Evolutionary conservation across 2,329 filamentous ascomycete species (phyloP), one percentile per base, ranked within the genome.

Genomic region (Monosporascus sp.): DNA sequence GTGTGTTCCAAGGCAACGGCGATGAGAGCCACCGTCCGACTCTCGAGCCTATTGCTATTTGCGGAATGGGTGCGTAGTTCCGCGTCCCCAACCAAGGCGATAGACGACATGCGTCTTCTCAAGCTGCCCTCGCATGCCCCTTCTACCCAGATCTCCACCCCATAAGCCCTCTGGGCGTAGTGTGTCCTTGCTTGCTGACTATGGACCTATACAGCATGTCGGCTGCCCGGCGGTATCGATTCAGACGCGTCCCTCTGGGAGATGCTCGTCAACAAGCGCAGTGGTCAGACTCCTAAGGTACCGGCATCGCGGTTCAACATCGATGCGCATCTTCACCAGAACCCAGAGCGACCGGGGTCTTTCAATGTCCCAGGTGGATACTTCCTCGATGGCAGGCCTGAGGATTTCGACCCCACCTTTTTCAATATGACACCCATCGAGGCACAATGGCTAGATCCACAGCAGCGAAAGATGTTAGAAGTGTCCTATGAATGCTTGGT

Each of bases 401-500:
- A 55, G 4, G 57, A 61, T 20, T 66, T 66, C 50, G 64, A 66
- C 35, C 57, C 56, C 38, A 67, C 55, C 4, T 74, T 77, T 59
- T 77, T 77, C 59, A 62, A 65, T 44, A 72, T 75, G 44, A 66
- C 60, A 1, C 64, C 67, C 1, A 56, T 64, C 15, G 74, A 77
- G 54, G 71, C 71, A n/a, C 62, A 64, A 48, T 63, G 60, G 24
- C 67, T 75, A 54, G 74, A 77, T 48, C 74, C 74, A 0, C 73
- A 76, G 55, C 72, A 74, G 54, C 63, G 73, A 1, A 65, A 69
- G 53, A 58, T 72, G 17, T 64, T 74, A 5, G 72, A 77, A 50
- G 67, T 72, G 0, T 64, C 65, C n/a, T 75, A 71, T 49, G 73
- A 77, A 50, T 69, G 72, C 1, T 57, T 82, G 3, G 71, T 70